Evolutionary conservation across 2,329 filamentous ascomycete genomes (phyloP).

Genomic region (Septoria petroselini): DNA sequence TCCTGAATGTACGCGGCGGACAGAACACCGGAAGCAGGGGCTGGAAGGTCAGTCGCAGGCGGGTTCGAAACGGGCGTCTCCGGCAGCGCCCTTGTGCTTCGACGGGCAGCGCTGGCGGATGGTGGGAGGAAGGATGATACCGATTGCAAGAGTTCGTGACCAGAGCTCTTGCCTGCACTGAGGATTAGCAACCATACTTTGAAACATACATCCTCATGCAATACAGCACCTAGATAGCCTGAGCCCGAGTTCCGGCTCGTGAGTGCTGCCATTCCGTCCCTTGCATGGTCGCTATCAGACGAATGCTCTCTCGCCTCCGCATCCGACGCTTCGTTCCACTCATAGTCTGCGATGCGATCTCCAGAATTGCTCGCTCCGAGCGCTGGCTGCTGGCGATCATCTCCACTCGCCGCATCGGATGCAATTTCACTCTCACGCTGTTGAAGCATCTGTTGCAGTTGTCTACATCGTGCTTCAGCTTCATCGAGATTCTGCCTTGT

Average conservation of each 20-base stretch:
- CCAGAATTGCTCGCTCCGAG: not conserved
- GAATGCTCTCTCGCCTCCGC: slow-evolving; percentile 11
- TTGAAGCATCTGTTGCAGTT: slow-evolving; percentile 32
- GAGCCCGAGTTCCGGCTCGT: slow-evolving; percentile 13
- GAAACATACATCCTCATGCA: not conserved
- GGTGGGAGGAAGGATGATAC: slow-evolving; percentile 20
- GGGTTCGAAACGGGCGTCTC: not conserved
- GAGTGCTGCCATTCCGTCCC: slow-evolving; percentile 14
- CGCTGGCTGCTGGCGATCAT: not conserved
- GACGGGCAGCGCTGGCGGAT: not conserved
- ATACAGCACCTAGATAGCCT: slow-evolving; percentile 16
- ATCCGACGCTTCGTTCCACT: slow-evolving; percentile 14
- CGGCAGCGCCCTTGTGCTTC: not conserved
- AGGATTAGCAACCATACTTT: slow-evolving; percentile 1
- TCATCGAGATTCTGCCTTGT: slow-evolving; percentile 40
- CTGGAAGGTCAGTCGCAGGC: not conserved
- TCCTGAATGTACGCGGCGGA: slow-evolving; percentile 13
- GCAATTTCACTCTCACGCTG: slow-evolving; percentile 10
- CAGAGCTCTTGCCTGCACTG: slow-evolving; percentile 20
- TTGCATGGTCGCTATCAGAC: slow-evolving; percentile 16
- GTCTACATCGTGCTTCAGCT: slow-evolving; percentile 33
- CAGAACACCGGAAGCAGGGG: not conserved
- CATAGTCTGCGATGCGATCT: slow-evolving; percentile 8
- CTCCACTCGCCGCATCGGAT: not conserved
- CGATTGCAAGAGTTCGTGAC: slow-evolving; percentile 18